Evolutionary conservation across 2,329 filamentous ascomycete genomes (phyloP), one percentile per base, ranked within the genome.

Genomic region (Scopulariopsis brevicaulis): DNA sequence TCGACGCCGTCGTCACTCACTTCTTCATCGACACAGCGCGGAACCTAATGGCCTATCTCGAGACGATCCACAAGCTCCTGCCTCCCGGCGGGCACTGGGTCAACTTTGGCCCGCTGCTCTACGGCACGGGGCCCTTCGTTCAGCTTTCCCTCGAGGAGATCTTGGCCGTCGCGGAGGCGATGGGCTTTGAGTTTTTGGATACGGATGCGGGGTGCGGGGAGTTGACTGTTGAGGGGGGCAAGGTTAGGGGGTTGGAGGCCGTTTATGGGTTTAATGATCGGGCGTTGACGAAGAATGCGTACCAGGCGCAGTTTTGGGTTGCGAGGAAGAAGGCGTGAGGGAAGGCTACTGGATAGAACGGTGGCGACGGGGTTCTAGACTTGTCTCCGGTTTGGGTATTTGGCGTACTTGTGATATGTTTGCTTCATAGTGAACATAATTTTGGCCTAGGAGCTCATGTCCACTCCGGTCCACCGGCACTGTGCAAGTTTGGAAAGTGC

Each of bases 1-100:
- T 73, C 64, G 79, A 83, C 57, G 69, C 74, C 1, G 66, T 84
- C 0, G 65, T 82, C 0, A 82, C 81, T 0, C 74, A 82, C 51
- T 84, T 83, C 67, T 83, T 84, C 67, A 82, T 84, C 61, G 81
- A 84, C 63, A 84, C 80, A 0, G 80, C 81, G 0, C 73, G 79
- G 0, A 83, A 83, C 57, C 65, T 82, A 1, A 71, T 82, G 64
- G 68, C 64, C 0, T 84, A 83, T 60, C 69, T 83, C 6, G 78
- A 83, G 40, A 80, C 74, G 0, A 82, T 82, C 51, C 70, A 76
- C 55, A 65, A 65, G 0, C 62, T 80, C 0, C 69, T 84, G 2
- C 72, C 69, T 51, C 64, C 66, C 0, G 79, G 78, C 0, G 80
- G 80, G 0, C 65, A 70, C 40, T 83, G 80, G 80, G 66, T 83